Percentiles rank a stretch among this genome's conserved stretches.
phyloP scores from a whole-genome alignment of 768 basidiomycete genomes.

The Leccinum truebloodii region DNA sequence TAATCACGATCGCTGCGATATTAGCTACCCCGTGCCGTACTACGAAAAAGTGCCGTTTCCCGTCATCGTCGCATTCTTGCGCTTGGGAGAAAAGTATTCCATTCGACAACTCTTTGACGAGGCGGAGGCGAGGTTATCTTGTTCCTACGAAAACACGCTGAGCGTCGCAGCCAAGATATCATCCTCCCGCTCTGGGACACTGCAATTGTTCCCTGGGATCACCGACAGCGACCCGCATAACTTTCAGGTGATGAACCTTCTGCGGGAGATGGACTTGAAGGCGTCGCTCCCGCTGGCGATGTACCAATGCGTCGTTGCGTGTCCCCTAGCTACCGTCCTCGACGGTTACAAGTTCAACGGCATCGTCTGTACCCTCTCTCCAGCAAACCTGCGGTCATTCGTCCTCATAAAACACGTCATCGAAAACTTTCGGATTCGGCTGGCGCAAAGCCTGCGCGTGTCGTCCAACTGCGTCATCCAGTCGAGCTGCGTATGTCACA shows the following conservation, averaged over 20 bases:
- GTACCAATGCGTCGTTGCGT: conserved; percentile 9
- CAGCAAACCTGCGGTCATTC: conserved; percentile 10
- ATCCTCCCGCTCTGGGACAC: neutral
- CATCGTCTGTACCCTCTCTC: neutral
- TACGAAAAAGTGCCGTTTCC: conserved; percentile 8
- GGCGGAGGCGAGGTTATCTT: conserved; percentile 11
- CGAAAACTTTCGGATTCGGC: neutral
- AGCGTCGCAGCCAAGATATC: conserved; percentile 2
- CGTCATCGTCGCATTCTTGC: conserved; percentile 15
- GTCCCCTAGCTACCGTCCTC: conserved; percentile 8
- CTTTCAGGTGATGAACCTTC: conserved; percentile 23
- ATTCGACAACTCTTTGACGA: conserved; percentile 13
- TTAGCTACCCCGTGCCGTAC: conserved; percentile 15
- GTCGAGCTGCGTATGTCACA: conserved; percentile 1
- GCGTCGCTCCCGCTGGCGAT: conserved; percentile 13
- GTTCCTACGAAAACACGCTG: conserved; percentile 2
- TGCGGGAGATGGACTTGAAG: conserved; percentile 8
- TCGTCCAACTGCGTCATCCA: conserved; percentile 6
- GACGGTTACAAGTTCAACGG: conserved; percentile 14
- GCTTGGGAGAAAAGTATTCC: conserved; percentile 26
- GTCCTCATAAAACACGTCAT: conserved; percentile 9
- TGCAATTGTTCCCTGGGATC: conserved; percentile 1
- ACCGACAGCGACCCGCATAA: conserved; percentile 12
- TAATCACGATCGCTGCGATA: neutral
- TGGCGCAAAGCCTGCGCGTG: conserved; percentile 2